Percentiles rank a stretch among this genome's conserved stretches.
phyloP scores from a whole-genome alignment of 257 asterid genomes.

The Nicotiana knightiana region DNA sequence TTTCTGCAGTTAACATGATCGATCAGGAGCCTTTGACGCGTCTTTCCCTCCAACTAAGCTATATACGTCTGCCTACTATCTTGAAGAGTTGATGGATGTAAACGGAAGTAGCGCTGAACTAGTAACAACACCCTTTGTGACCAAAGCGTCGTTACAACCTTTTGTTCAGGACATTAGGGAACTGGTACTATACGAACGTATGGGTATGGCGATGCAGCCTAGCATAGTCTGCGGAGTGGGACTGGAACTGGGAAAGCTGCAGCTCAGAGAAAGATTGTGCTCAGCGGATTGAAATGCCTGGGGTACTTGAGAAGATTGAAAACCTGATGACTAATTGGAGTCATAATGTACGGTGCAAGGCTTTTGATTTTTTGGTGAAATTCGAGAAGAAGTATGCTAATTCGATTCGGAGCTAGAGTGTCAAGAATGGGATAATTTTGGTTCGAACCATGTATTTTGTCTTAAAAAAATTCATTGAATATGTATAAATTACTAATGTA shows the following conservation, averaged over 20 bases:
- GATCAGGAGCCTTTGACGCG: background rate
- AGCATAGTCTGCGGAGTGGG: background rate
- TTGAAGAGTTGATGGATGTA: background rate
- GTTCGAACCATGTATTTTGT: too few species aligned
- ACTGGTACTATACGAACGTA: background rate
- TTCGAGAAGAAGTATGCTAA: too few species aligned
- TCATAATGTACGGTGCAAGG: too few species aligned
- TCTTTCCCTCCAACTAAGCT: background rate
- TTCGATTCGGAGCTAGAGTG: too few species aligned
- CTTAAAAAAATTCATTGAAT: too few species aligned
- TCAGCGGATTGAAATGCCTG: too few species aligned
- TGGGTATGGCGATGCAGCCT: background rate
- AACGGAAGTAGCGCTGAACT: background rate
- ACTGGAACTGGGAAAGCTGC: background rate
- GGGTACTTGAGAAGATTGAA: too few species aligned
- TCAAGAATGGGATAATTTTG: too few species aligned
- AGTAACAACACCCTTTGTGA: background rate
- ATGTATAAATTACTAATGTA: too few species aligned
- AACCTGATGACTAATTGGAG: too few species aligned
- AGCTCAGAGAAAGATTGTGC: too few species aligned
- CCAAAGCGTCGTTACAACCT: background rate
- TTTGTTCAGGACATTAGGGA: background rate
- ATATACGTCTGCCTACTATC: background rate
- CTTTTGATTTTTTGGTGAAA: too few species aligned
- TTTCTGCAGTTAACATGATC: background rate